Base-by-base conservation (phyloP, 2,329 filamentous ascomycete genomes). In the Penicillium thymicola region DNA sequence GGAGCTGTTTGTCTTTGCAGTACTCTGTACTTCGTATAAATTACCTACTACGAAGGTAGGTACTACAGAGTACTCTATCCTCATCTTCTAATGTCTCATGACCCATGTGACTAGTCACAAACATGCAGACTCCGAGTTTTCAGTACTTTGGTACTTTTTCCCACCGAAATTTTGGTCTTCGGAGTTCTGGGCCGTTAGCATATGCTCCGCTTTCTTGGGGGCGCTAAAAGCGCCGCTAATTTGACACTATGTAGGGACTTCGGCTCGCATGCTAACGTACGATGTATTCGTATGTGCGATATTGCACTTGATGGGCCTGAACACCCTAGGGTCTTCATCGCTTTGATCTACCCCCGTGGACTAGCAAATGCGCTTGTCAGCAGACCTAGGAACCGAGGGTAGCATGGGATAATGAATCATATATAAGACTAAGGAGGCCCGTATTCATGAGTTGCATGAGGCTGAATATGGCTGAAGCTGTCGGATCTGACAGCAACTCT, bases 121-220 rank as follows among this genome's bases (percentile, higher is more conserved):
- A 27, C 25, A 38, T 50, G 34, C 45, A 54, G 21, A 25, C 18
- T 37, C n/a, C 16, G 28, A 43, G 14, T 18, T 28, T 43, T 37
- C 40, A 27, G 45, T 44, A 37, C 45, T 43, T 43, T 41, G 4
- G 42, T 48, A 40, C 27, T 34, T 41, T 50, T 32, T 32, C 8
- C 6, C 6, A 18, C 32, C 27, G 5, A 30, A 37, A 30, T 23
- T 25, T 13, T 16, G 21, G 44, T 48, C 43, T 41, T 23, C 18
- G 11, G 14, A 40, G 54, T 52, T 52, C 54, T 55, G 48, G 54
- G 41, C 54, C 54, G 13, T 52, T 37, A 4, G 42, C 30, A 45
- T 36, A 44, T 51, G 49, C 49, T 57, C 54, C 54, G 50, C 54
- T 54, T 52, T 51, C 7, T 42, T 30, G 40, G 41, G 38, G 25